Conservation (phyloP, 441 rosid species). For the Jatropha podagrica region DNA sequence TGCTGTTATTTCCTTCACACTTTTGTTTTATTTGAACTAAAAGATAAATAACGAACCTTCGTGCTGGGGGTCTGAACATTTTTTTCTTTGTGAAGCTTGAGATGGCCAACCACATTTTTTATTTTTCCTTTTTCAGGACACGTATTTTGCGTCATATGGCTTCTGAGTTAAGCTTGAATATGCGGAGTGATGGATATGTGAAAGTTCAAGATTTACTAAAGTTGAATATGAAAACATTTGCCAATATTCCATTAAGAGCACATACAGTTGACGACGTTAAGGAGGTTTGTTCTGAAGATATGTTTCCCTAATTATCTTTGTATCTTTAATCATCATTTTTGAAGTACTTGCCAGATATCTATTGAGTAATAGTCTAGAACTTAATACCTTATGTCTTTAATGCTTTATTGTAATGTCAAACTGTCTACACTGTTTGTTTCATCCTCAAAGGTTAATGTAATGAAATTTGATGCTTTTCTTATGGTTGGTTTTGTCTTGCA, state of each 20-base stretch:
- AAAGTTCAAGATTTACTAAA: slow-evolving; percentile 67
- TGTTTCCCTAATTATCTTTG: not conserved
- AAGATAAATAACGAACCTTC: not conserved
- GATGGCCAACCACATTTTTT: not conserved
- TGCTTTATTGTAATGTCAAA: not conserved
- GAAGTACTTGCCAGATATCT: slow-evolving; percentile 5
- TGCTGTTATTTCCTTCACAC: no score
- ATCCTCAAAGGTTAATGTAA: not conserved
- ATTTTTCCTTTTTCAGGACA: slow-evolving; percentile 46
- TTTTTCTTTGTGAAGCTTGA: not conserved
- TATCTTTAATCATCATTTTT: not conserved
- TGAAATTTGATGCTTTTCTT: not conserved
- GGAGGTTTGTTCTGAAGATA: slow-evolving; percentile 52
- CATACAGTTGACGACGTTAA: slow-evolving; percentile 71
- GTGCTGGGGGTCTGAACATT: not conserved
- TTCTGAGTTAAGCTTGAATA: slow-evolving; percentile 62
- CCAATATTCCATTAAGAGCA: slow-evolving; percentile 60
- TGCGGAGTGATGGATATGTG: slow-evolving; percentile 78
- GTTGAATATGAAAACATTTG: slow-evolving; percentile 67
- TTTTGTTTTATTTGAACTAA: no score
- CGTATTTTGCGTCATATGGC: slow-evolving; percentile 79
- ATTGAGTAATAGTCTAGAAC: not conserved
- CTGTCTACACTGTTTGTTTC: not conserved
- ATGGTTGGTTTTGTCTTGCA: slow-evolving; percentile 6
- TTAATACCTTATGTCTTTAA: not conserved